Evolutionary conservation across 768 basidiomycete genomes (phyloP), one percentile per base, ranked within the genome.

Genomic region (Tulasnella sp.): DNA sequence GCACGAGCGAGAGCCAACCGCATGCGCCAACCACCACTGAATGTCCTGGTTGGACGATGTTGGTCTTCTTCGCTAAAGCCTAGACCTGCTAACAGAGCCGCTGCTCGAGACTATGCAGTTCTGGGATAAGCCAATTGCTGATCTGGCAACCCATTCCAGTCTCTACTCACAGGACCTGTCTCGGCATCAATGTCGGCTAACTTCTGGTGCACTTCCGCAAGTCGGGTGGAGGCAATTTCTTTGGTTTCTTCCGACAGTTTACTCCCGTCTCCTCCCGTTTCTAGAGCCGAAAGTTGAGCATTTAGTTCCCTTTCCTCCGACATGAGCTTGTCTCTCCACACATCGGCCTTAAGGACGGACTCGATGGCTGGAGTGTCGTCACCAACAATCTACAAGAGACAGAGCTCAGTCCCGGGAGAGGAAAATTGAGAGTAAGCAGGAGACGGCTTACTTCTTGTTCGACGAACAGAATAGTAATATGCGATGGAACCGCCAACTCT

Each of bases 11-110:
- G 86, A 5, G 97, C 97, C 36, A 99, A 86, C 79, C 97, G 90
- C 97, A 99, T 99, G 78, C 97, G 93, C 97, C 97, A 99, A 85
- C 97, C 97, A 85, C 94, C 95, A 84, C 92, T 94, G 86, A 97
- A 97, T 17, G 92, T 91, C 82, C 83, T 91, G 15, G 95, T 97
- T 67, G 89, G 90, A 79, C 88, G 87, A 77, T 88, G 86, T 82
- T 99, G 97, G 82, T 98, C 97, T 15, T 85, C 84, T 82, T 96
- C 93, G 78, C 89, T 88, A 83, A 99, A 99, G 17, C 97, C 97
- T 31, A 99, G 87, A 80, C 97, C 93, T 1, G 36, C 49, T 25
- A 75, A 58, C 15, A 75, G 67, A 0, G 74, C 64, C 9, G 74
- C 74, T 14, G 74, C 74, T 17, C 74, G 93, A 77, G 75, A 72